Conservation (phyloP, 1,284 basidiomycete genomes). For the Apiotrichum sp. region DNA sequence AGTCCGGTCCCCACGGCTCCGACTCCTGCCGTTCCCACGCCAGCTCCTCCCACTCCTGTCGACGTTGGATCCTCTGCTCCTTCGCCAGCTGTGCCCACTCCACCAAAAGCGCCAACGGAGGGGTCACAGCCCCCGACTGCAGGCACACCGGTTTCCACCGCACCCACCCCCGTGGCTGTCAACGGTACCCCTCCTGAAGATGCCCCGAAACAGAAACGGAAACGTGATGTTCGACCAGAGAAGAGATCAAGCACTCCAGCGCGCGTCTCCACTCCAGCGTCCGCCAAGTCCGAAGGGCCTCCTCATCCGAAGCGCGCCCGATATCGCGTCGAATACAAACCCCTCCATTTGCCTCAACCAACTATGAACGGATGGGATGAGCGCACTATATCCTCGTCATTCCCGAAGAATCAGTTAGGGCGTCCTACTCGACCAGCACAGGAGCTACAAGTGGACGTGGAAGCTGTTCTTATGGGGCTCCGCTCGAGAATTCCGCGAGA, state of each 20-base stretch:
- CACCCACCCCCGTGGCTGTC: background rate
- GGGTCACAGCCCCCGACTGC: background rate
- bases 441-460: constrained; percentile 71
- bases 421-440: constrained; percentile 55
- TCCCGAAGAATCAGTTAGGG: constrained; percentile 55
- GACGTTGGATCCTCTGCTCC: background rate
- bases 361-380: constrained; percentile 82
- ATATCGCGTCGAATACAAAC: constrained; percentile 85
- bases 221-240: background rate
- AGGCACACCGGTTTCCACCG: background rate
- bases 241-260: no score
- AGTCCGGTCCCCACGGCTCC: background rate
- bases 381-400: constrained; percentile 54
- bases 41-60: background rate
- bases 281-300: constrained; percentile 8
- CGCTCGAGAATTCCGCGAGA: constrained; percentile 78
- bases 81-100: background rate
- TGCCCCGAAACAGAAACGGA: background rate
- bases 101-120: background rate
- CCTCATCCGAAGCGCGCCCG: constrained; percentile 50
- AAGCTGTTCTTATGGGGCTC: constrained; percentile 80
- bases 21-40: background rate
- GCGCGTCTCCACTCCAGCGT: constrained; percentile 4
- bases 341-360: constrained; percentile 68
- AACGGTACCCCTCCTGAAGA: background rate